These are phyloP conservation scores for Tylopilus vinaceipallidus DNA, from an alignment of 768 basidiomycete species.

Conservation along the genomic window DNA sequence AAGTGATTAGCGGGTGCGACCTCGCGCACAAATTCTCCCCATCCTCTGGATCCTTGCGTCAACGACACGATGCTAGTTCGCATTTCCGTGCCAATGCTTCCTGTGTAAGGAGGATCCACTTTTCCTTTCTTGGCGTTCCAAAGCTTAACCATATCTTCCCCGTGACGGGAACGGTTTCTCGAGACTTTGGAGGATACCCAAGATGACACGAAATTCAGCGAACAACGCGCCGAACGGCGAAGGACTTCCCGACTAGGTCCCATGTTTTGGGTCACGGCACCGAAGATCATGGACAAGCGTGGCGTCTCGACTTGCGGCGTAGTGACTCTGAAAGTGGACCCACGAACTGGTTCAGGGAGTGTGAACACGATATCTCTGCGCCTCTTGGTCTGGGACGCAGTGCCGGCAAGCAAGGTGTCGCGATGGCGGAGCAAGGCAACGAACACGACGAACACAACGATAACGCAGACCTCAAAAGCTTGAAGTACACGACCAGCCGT, in stretches of 20 bases:
- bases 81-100: neutral
- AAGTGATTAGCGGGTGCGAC: conserved; percentile 1
- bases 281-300: conserved; percentile 21
- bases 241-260: conserved; percentile 11
- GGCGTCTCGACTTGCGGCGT: conserved; percentile 26
- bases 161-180: conserved; percentile 20
- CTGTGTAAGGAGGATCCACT: conserved; percentile 8
- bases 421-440: conserved; percentile 35
- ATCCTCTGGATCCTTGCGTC: conserved; percentile 8
- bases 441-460: conserved; percentile 58
- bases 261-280: conserved; percentile 1
- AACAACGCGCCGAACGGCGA: conserved; percentile 17
- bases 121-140: conserved; percentile 35
- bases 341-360: conserved; percentile 27
- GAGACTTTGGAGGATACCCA: conserved; percentile 37
- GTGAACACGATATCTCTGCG: conserved; percentile 2
- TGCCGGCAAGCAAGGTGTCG: neutral
- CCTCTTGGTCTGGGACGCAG: neutral
- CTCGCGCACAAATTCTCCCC: conserved; percentile 5
- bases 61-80: conserved; percentile 3
- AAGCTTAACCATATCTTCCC: conserved; percentile 30
- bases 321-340: conserved; percentile 25
- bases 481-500: conserved; percentile 65
- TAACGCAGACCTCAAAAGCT: conserved; percentile 59
- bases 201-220: conserved; percentile 34